phyloP scores from a whole-genome alignment of 2,329 filamentous ascomycete genomes.

The Raffaelea albimanens region DNA sequence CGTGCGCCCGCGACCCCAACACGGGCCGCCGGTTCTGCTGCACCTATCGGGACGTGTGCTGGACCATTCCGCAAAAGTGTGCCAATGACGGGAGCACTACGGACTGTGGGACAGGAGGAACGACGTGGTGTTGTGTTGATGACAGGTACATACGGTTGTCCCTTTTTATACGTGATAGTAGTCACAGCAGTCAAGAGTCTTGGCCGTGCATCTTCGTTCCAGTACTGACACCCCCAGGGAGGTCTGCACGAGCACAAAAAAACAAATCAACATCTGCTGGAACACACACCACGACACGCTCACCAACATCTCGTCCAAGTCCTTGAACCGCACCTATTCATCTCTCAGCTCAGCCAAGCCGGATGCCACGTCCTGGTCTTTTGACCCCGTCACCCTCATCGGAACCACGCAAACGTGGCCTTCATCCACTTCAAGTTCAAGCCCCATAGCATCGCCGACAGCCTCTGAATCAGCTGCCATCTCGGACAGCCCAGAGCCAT shows the following conservation, averaged over 20 bases:
- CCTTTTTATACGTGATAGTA: neutral
- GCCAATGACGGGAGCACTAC: constrained; percentile 11
- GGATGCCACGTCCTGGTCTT: constrained; percentile 9
- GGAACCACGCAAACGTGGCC: neutral
- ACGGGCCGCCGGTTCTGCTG: constrained; percentile 13
- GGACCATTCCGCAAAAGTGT: constrained; percentile 8
- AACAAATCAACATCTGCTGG: constrained; percentile 15
- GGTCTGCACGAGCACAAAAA: constrained; percentile 6
- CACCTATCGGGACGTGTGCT: constrained; percentile 10
- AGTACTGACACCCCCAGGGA: constrained; percentile 5
- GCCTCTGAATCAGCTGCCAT: neutral
- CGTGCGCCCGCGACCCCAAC: constrained; percentile 13
- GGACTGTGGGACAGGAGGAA: constrained; percentile 10
- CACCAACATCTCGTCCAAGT: constrained; percentile 8
- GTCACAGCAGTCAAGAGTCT: no score
- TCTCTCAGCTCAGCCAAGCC: constrained; percentile 11
- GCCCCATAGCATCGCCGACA: neutral
- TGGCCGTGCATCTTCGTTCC: no score
- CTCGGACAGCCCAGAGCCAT: neutral
- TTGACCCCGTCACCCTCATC: constrained; percentile 8
- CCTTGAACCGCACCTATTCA: constrained; percentile 10
- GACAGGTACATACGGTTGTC: neutral
- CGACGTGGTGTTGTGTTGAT: constrained; percentile 12
- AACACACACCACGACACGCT: constrained; percentile 10
- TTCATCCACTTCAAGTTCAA: neutral